Evolutionary conservation across 495 filamentous ascomycete genomes (phyloP).

Genomic region (Podospora didyma): DNA sequence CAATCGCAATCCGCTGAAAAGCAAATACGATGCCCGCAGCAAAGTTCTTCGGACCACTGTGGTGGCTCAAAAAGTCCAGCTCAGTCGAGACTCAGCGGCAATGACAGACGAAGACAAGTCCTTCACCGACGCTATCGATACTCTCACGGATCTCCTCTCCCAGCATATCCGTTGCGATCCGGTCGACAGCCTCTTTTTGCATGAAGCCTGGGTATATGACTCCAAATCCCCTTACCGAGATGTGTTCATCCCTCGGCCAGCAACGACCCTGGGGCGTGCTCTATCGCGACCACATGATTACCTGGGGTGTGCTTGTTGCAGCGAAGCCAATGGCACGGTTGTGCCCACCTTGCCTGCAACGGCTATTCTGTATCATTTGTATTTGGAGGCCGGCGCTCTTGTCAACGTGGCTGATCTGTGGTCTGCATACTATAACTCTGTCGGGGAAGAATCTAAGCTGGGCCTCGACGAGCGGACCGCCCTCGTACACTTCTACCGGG

Average conservation of each 20-base stretch:
- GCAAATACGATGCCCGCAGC: slow-evolving; percentile 68
- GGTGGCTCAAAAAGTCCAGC: slow-evolving; percentile 78
- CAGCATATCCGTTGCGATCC: slow-evolving; percentile 54
- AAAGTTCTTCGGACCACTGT: slow-evolving; percentile 76
- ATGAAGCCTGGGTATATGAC: slow-evolving; percentile 85
- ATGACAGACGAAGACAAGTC: slow-evolving; percentile 69
- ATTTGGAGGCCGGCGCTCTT: slow-evolving; percentile 80
- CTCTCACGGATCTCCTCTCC: slow-evolving; percentile 53
- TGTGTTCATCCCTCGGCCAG: slow-evolving; percentile 74
- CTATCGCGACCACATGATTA: slow-evolving; percentile 81
- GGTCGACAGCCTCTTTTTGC: slow-evolving; percentile 62
- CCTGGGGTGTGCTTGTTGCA: slow-evolving; percentile 69
- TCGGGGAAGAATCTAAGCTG: slow-evolving; percentile 55
- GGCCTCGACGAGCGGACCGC: slow-evolving; percentile 46
- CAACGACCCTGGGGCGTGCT: slow-evolving; percentile 75
- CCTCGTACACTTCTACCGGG: slow-evolving; percentile 75
- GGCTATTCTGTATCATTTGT: slow-evolving; percentile 84
- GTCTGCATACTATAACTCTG: slow-evolving; percentile 76
- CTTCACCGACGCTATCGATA: slow-evolving; percentile 72
- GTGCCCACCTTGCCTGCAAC: slow-evolving; percentile 69
- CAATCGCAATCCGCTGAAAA: slow-evolving; percentile 54
- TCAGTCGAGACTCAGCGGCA: slow-evolving; percentile 74
- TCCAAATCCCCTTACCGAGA: slow-evolving; percentile 73
- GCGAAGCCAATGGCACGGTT: slow-evolving; percentile 39
- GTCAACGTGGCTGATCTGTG: slow-evolving; percentile 89